Evolutionary conservation across 176 grass and related monocot genomes (phyloP).

Genomic region (Hordeum marinum): DNA sequence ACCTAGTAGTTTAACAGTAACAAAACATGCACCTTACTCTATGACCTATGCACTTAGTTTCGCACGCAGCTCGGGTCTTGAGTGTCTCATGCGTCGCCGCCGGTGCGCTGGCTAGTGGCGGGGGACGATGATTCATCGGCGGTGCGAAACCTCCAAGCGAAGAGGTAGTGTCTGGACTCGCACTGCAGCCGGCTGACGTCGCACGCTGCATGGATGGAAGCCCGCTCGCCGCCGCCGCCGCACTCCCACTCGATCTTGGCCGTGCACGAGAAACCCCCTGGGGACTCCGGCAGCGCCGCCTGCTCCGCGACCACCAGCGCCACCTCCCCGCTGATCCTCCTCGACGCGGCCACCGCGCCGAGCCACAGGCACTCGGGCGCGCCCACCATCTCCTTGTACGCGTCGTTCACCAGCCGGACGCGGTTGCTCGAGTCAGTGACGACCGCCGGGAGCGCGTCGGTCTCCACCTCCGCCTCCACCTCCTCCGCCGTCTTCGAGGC

Average conservation of each 20-base stretch:
- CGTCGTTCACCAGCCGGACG: slow-evolving; percentile 82
- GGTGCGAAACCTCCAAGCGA: slow-evolving; percentile 72
- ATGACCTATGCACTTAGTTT: slow-evolving; percentile 22
- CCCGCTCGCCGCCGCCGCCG: slow-evolving; percentile 55
- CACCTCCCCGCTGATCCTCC: slow-evolving; percentile 85
- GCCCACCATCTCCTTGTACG: slow-evolving; percentile 81
- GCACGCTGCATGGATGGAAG: slow-evolving; percentile 47
- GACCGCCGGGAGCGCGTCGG: slow-evolving; percentile 58
- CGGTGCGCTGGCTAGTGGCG: slow-evolving; percentile 21
- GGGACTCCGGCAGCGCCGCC: slow-evolving; percentile 22
- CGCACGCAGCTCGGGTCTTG: not conserved
- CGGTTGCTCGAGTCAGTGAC: slow-evolving; percentile 72
- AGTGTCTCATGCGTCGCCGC: slow-evolving; percentile 5
- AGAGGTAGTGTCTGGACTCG: slow-evolving; percentile 70
- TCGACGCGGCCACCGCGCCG: slow-evolving; percentile 46
- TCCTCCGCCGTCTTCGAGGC: slow-evolving; percentile 41
- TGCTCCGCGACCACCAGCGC: slow-evolving; percentile 37
- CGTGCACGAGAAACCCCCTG: slow-evolving; percentile 54
- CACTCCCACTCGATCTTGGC: slow-evolving; percentile 78
- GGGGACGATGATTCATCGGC: slow-evolving; percentile 14
- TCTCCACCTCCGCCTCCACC: slow-evolving; percentile 71
- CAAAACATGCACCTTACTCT: slow-evolving; percentile 24
- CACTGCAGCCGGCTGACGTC: slow-evolving; percentile 65
- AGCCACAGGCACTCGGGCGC: slow-evolving; percentile 92
- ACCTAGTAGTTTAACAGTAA: not conserved